These are phyloP conservation scores for Lepidium sativum DNA, from an alignment of 345 rosid genomes.

Conservation along the genomic window DNA sequence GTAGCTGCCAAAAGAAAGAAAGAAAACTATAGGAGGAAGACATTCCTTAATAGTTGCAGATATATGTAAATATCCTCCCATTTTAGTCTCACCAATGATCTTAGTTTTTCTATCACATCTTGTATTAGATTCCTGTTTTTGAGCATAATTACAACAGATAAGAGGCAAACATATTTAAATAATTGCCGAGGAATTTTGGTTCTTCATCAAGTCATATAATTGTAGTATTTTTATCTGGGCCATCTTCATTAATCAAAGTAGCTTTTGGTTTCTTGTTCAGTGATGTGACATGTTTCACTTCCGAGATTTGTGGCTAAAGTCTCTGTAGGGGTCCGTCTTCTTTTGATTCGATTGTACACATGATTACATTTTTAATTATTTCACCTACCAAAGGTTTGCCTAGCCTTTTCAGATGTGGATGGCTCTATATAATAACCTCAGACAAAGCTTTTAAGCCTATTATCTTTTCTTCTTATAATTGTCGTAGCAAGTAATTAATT, in stretches of 20 bases:
- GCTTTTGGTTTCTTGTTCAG: neutral
- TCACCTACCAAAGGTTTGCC: too few species aligned
- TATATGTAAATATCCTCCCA: constrained; percentile 17
- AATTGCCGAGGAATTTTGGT: constrained; percentile 1
- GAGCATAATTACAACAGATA: neutral
- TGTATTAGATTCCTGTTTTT: constrained; percentile 3
- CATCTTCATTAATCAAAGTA: neutral
- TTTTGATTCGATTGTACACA: neutral
- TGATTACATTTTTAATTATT: too few species aligned
- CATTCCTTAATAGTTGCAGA: constrained; percentile 19
- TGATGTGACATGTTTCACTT: neutral
- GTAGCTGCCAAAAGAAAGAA: constrained; percentile 14
- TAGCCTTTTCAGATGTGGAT: too few species aligned
- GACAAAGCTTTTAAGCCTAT: too few species aligned
- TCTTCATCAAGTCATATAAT: neutral
- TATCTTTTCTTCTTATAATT: too few species aligned
- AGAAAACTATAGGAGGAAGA: neutral
- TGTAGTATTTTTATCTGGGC: neutral
- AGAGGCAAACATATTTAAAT: constrained; percentile 6
- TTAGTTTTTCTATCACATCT: neutral
- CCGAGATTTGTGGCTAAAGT: neutral
- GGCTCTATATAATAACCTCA: too few species aligned
- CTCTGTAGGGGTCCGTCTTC: neutral
- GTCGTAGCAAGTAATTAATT: too few species aligned
- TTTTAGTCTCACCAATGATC: neutral